Percentiles rank a stretch among this genome's conserved stretches.
These are phyloP conservation scores for Collybia mongolica DNA, from an alignment of 768 basidiomycete species.

Conservation along the genomic window DNA sequence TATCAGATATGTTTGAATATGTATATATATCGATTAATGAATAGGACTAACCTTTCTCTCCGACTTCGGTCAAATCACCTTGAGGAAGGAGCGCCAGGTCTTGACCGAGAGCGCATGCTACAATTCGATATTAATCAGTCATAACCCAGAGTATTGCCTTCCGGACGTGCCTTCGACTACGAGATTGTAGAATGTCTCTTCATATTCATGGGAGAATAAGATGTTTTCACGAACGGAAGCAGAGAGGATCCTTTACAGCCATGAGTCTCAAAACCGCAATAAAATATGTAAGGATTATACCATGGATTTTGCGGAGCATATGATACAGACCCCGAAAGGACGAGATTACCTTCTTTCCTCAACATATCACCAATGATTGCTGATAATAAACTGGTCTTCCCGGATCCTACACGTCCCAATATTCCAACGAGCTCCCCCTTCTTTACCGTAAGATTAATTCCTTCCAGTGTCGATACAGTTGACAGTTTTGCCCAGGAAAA, in stretches of 20 bases:
- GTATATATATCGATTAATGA: not conserved
- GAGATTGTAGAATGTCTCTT: constrained; percentile 78
- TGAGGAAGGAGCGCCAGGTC: constrained; percentile 79
- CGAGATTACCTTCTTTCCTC: constrained; percentile 69
- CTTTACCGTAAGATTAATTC: constrained; percentile 68
- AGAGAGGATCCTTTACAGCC: constrained; percentile 66
- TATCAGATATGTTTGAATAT: not conserved
- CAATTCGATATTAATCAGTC: not conserved
- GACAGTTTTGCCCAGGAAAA: constrained; percentile 75
- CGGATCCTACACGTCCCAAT: constrained; percentile 87
- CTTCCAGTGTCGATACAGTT: constrained; percentile 65
- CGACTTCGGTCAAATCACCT: constrained; percentile 84
- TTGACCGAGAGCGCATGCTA: constrained; percentile 81
- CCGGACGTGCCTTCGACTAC: constrained; percentile 67
- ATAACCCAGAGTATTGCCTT: not conserved
- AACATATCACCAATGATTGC: constrained; percentile 90
- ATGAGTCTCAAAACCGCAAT: not conserved
- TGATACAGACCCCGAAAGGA: constrained; percentile 66
- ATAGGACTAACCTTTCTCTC: constrained; percentile 65
- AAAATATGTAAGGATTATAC: constrained; percentile 27
- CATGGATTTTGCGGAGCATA: constrained; percentile 90
- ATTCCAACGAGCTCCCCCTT: constrained; percentile 88
- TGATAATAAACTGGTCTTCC: constrained; percentile 80
- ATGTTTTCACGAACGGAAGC: constrained; percentile 90
- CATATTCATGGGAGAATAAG: constrained; percentile 85